Evolutionary conservation across 148 eudicot species (phyloP).

Genomic region (Cornus florida): DNA sequence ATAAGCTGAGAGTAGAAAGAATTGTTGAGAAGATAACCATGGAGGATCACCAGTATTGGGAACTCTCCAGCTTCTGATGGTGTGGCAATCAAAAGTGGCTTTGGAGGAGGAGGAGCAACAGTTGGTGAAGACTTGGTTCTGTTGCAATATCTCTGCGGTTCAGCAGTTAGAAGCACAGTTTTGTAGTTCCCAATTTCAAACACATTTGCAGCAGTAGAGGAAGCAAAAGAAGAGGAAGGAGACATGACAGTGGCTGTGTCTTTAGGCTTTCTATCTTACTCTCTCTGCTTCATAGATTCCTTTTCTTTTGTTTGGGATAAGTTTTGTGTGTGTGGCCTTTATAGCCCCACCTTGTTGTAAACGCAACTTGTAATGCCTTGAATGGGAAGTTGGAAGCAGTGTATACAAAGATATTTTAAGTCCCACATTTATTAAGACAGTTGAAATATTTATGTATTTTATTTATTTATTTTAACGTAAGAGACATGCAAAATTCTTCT

Average conservation of each 20-base stretch:
- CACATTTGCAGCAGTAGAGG: conserved; percentile 15
- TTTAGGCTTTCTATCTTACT: no score
- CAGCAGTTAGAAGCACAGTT: conserved; percentile 30
- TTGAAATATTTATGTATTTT: no score
- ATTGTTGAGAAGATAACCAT: conserved; percentile 66
- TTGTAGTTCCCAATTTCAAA: conserved; percentile 43
- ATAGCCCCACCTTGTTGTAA: no score
- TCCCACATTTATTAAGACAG: no score
- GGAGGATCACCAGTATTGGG: conserved; percentile 59
- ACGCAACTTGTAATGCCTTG: no score
- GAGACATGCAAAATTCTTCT: no score
- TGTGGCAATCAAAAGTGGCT: conserved; percentile 45
- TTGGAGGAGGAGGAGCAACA: conserved; percentile 36
- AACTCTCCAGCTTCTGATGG: conserved; percentile 45
- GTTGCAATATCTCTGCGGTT: conserved; percentile 17
- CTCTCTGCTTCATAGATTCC: no score
- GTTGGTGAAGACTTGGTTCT: neutral
- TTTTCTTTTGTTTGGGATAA: no score
- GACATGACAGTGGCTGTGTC: conserved; percentile 18
- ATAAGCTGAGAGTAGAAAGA: conserved; percentile 71
- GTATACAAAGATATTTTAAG: no score
- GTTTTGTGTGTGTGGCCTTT: no score
- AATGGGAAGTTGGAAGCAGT: no score
- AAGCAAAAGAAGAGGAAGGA: conserved; percentile 9
- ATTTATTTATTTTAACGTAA: no score